Percentiles rank a stretch among this genome's conserved stretches.
Evolutionary conservation across 106 monocot genomes (phyloP).

Genomic region (Iris macrosiphon): DNA sequence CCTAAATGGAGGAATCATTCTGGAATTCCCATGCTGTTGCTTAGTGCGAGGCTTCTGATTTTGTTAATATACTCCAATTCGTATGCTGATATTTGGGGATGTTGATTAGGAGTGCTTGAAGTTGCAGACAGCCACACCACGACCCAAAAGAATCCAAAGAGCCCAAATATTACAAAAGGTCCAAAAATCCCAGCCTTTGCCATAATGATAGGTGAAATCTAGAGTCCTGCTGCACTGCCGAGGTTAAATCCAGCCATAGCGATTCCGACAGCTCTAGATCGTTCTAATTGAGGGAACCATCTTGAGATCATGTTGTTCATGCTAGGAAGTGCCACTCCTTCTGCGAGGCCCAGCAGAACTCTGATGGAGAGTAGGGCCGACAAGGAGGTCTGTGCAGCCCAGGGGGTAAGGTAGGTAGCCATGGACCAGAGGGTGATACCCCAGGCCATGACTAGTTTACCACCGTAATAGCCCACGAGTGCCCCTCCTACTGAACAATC

Average conservation of each 20-base stretch:
- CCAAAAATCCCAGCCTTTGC: slow-evolving; percentile 73
- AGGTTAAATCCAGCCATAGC: slow-evolving; percentile 96
- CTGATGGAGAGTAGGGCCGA: slow-evolving; percentile 59
- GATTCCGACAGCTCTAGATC: slow-evolving; percentile 85
- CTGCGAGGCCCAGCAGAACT: slow-evolving; percentile 73
- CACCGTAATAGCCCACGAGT: slow-evolving; percentile 85
- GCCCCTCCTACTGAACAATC: slow-evolving; percentile 93
- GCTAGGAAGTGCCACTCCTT: slow-evolving; percentile 94
- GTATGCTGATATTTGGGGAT: slow-evolving; percentile 69
- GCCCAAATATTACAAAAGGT: slow-evolving; percentile 91
- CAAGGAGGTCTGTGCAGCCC: slow-evolving; percentile 74
- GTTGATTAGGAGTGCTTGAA: slow-evolving; percentile 52
- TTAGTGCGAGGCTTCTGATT: slow-evolving; percentile 16
- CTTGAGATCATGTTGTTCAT: slow-evolving; percentile 96
- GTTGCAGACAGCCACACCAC: slow-evolving; percentile 71
- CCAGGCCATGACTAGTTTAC: slow-evolving; percentile 84
- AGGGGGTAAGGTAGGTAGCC: slow-evolving; percentile 88
- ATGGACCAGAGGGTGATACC: slow-evolving; percentile 92
- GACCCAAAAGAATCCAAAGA: slow-evolving; percentile 93
- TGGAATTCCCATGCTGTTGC: slow-evolving; percentile 14
- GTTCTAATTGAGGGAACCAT: slow-evolving; percentile 92
- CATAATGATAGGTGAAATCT: slow-evolving; percentile 92
- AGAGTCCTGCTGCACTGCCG: slow-evolving; percentile 77
- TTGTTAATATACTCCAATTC: slow-evolving; percentile 68
- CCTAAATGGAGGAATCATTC: slow-evolving; percentile 64